Evolutionary conservation across 192 early-diverging fungal genomes (phyloP).

Genomic region (Glomus cerebriforme): DNA sequence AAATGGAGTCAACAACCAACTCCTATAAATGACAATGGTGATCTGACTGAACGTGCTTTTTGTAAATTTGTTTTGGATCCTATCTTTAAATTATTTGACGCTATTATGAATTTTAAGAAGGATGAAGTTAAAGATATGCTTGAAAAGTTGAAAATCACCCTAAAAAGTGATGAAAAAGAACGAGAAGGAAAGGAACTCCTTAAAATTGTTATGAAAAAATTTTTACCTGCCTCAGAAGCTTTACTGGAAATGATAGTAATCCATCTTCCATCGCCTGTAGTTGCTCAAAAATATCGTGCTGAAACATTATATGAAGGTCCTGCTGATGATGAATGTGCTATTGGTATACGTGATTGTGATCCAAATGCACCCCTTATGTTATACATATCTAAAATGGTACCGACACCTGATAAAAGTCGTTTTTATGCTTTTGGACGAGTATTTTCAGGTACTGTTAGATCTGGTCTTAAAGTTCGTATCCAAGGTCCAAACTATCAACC

Average conservation of each 20-base stretch:
- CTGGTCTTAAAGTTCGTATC: slow-evolving; percentile 98
- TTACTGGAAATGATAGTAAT: slow-evolving; percentile 98
- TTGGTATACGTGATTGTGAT: slow-evolving; percentile 85
- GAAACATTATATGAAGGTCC: slow-evolving; percentile 97
- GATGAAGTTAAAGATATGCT: slow-evolving; percentile 75
- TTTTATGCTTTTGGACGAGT: slow-evolving; percentile 99
- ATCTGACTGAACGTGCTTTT: slow-evolving; percentile 92
- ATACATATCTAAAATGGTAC: slow-evolving; percentile 99
- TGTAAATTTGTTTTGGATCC: slow-evolving; percentile 96
- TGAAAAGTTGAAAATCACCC: slow-evolving; percentile 80
- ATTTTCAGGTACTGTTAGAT: slow-evolving; percentile 95
- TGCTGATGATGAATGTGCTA: slow-evolving; percentile 89
- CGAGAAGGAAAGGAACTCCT: slow-evolving; percentile 90
- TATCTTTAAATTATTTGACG: slow-evolving; percentile 95
- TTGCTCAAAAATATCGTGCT: slow-evolving; percentile 90
- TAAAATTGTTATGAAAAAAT: slow-evolving; percentile 97
- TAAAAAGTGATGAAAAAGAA: slow-evolving; percentile 88
- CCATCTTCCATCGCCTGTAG: slow-evolving; percentile 92
- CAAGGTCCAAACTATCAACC: slow-evolving; percentile 93
- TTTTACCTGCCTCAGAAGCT: slow-evolving; percentile 95
- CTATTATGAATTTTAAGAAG: slow-evolving; percentile 96
- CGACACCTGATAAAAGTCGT: slow-evolving; percentile 96
- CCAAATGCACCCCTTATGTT: slow-evolving; percentile 95
- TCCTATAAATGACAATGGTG: slow-evolving; percentile 49
- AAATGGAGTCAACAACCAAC: slow-evolving; percentile 94